Evolutionary conservation across 2,329 filamentous ascomycete genomes (phyloP).

Genomic region (Ophiostoma australiae): DNA sequence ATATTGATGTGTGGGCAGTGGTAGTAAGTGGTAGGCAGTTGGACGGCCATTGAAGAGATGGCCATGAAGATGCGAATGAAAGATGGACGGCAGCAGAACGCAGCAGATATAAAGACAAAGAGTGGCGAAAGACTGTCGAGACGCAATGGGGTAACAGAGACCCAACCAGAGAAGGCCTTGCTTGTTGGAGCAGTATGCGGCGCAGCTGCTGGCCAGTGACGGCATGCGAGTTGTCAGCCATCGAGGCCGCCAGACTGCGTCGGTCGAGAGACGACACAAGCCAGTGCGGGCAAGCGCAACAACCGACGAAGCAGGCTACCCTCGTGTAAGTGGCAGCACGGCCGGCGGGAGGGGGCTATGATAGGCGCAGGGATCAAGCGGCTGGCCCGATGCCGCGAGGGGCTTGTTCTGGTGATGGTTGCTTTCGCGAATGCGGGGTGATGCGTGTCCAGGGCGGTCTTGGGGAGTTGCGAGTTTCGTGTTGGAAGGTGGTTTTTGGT

Average conservation of each 20-base stretch:
- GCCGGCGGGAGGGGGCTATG: not conserved
- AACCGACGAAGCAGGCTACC: not conserved
- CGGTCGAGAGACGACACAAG: not conserved
- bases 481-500: not conserved
- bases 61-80: not conserved
- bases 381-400: slow-evolving; percentile 5
- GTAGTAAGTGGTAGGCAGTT: not conserved
- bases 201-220: not conserved
- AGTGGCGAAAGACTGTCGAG: not conserved
- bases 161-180: not conserved
- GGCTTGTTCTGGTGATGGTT: slow-evolving; percentile 15
- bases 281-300: not conserved
- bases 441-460: slow-evolving; percentile 31
- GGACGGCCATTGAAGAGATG: not conserved
- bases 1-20: not conserved
- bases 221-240: not conserved
- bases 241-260: not conserved
- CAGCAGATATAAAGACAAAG: not conserved
- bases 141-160: not conserved
- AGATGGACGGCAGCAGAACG: not conserved
- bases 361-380: not conserved
- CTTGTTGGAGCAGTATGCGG: not conserved
- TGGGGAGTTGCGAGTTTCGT: not conserved
- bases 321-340: not conserved
- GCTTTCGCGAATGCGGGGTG: slow-evolving; percentile 45